Conservation (phyloP, 306 rosid species). For the Corylus americana region DNA sequence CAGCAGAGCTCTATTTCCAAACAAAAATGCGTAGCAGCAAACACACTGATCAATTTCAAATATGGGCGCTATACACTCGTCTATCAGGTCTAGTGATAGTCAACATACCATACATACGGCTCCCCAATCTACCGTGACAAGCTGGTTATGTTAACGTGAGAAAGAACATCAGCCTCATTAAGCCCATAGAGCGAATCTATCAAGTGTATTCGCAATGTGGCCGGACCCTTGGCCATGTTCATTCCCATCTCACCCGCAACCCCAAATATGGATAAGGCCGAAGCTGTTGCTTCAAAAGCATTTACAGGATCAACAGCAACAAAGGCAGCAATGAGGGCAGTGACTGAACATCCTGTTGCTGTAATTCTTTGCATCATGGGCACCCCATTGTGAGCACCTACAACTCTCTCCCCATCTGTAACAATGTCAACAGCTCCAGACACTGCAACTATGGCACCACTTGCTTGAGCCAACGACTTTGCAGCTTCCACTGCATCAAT, state of each 20-base stretch:
- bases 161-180: constrained; percentile 62
- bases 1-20: neutral
- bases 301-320: constrained; percentile 67
- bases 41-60: constrained; percentile 1
- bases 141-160: constrained; percentile 61
- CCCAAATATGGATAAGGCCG: constrained; percentile 71
- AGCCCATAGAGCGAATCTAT: constrained; percentile 80
- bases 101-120: constrained; percentile 25
- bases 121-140: constrained; percentile 33
- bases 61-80: constrained; percentile 1
- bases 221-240: constrained; percentile 83
- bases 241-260: constrained; percentile 80
- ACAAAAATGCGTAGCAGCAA: constrained; percentile 1
- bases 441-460: constrained; percentile 78
- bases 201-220: constrained; percentile 76
- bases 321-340: constrained; percentile 85
- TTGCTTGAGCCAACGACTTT: constrained; percentile 61
- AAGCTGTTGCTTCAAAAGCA: constrained; percentile 67
- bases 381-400: constrained; percentile 89
- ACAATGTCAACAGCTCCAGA: constrained; percentile 84
- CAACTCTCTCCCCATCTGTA: constrained; percentile 70
- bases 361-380: constrained; percentile 85
- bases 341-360: constrained; percentile 89
- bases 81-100: neutral
- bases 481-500: constrained; percentile 83